Evolutionary conservation across 306 rosid species (phyloP).

Genomic region (Sindora glabra): DNA sequence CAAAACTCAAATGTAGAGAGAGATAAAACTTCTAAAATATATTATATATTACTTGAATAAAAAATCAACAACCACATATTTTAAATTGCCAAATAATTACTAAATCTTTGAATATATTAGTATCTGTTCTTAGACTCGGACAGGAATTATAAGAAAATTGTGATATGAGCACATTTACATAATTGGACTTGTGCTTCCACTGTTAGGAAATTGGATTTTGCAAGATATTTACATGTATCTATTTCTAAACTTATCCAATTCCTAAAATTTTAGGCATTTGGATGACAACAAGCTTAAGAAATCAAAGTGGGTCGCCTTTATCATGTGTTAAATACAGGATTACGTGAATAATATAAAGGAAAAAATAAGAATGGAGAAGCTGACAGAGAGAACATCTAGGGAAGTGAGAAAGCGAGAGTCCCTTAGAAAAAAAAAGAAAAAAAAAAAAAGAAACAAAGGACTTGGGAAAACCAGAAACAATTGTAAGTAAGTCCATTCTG

Average conservation of each 20-base stretch:
- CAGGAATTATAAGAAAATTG: no score
- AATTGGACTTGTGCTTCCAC: no score
- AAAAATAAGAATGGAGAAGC: slow-evolving; percentile 13
- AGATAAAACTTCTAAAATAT: no score
- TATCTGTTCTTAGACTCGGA: no score
- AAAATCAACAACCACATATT: no score
- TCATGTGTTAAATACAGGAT: neutral
- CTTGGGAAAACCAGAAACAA: slow-evolving; percentile 45
- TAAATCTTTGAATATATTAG: no score
- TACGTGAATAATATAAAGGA: neutral
- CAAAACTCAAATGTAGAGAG: no score
- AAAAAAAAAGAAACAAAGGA: slow-evolving; percentile 51
- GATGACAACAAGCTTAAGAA: neutral
- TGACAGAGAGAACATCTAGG: slow-evolving; percentile 76
- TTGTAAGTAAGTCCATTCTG: slow-evolving; percentile 59
- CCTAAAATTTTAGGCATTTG: neutral
- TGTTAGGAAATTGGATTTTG: no score
- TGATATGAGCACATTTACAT: no score
- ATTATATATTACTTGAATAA: no score
- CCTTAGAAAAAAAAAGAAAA: no score
- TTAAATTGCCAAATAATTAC: no score
- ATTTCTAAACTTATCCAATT: neutral
- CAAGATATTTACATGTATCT: neutral
- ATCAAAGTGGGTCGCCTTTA: slow-evolving; percentile 27
- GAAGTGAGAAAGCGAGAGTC: slow-evolving; percentile 63